These are phyloP conservation scores for Dalechampia spathulata DNA, from an alignment of 441 rosid genomes.

Conservation along the genomic window DNA sequence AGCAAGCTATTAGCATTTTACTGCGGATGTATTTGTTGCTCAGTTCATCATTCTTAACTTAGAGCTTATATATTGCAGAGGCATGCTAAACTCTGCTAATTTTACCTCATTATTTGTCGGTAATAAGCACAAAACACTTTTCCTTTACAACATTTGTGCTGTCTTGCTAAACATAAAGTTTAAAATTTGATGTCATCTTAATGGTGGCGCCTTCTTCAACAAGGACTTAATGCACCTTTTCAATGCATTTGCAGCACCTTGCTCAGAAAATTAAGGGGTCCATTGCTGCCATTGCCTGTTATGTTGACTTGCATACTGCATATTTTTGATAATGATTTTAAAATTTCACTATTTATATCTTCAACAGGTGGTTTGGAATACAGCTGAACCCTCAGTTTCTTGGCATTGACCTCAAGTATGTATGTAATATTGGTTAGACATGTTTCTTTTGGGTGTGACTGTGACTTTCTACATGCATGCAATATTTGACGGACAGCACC, in stretches of 20 bases:
- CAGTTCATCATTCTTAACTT: background rate
- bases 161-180: no score
- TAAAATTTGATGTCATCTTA: background rate
- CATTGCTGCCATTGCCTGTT: slow-evolving; percentile 8
- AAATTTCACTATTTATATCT: slow-evolving; percentile 14
- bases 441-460: background rate
- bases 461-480: background rate
- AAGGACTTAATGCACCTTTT: background rate
- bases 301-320: background rate
- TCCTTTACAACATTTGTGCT: no score
- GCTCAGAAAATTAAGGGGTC: background rate
- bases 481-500: background rate
- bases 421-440: background rate
- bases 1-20: background rate
- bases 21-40: background rate
- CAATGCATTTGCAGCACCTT: background rate
- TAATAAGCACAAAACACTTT: background rate
- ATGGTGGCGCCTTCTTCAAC: background rate
- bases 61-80: background rate
- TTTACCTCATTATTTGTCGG: background rate
- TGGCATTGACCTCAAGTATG: slow-evolving; percentile 86
- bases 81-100: background rate
- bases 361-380: slow-evolving; percentile 82
- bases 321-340: slow-evolving; percentile 2
- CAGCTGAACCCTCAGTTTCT: slow-evolving; percentile 84